Evolutionary conservation across 805 yeast genomes (phyloP), one percentile per base, ranked within the genome.

Genomic region (Suhomyces prunicola): DNA sequence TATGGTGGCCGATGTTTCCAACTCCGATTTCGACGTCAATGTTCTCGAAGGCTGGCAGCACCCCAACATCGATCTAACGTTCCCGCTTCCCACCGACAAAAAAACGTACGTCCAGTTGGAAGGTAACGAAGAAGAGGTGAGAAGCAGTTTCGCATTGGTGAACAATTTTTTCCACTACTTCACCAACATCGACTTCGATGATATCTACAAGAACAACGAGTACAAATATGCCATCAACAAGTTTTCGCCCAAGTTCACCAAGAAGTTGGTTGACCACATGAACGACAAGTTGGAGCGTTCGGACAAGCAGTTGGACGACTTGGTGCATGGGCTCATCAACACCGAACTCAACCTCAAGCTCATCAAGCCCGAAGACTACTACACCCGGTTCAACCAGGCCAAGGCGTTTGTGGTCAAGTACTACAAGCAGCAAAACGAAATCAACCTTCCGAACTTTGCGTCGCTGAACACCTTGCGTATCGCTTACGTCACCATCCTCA

Each of bases 71-170:
- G 68, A 62, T 5, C 62, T 73, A 9, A 56, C 70, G 9, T 72
- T 73, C 53, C 79, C 79, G 1, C 61, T 74, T 19, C 79, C 79
- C 5, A 64, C 65, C 10, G 76, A 72, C 55, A 55, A 64, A 39
- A 70, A 67, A 8, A 61, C 72, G 2, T 65, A 64, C 46, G 60
- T 73, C 24, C 57, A 62, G 13, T 50, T 71, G 10, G 65, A 64
- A 6, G 69, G 64, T 12, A 73, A 73, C 57, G 67, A 65, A 35
- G 57, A 55, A 6, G 65, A 66, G 36, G 61, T 67, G 52, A 57
- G 59, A 29, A 46, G 47, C 41, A 48, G 53, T 22, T 64, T 65
- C 45, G 52, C 56, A 22, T 50, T 75, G 22, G 54, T 75, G 48
- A 61, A 66, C 27, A 66, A 68, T 51, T 73, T 74, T 47, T 53